phyloP scores from a whole-genome alignment of 352 stramenopile species.

The Phytophthora pistaciae region DNA sequence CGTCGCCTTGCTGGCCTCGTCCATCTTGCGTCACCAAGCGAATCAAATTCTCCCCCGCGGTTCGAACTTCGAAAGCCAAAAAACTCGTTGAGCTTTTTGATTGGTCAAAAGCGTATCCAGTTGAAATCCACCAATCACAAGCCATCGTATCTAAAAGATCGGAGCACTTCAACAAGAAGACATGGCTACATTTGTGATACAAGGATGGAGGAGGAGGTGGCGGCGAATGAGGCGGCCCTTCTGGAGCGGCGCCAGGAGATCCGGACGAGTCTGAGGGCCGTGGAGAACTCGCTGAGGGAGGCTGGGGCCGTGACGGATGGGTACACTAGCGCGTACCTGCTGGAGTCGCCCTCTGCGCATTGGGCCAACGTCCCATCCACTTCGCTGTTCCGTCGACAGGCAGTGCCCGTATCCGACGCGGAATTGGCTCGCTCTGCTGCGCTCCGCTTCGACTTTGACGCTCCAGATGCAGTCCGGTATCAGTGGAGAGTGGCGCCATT shows the following conservation, averaged over 20 bases:
- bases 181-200: constrained; percentile 31
- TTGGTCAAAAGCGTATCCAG: constrained; percentile 14
- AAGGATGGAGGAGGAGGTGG: constrained; percentile 11
- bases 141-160: constrained; percentile 11
- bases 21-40: constrained; percentile 27
- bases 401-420: constrained; percentile 20
- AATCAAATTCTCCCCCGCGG: constrained; percentile 25
- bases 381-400: constrained; percentile 45
- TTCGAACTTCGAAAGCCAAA: constrained; percentile 17
- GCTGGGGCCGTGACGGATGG: constrained; percentile 57
- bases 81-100: constrained; percentile 6
- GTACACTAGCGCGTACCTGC: constrained; percentile 63
- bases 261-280: constrained; percentile 43
- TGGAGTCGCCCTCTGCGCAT: constrained; percentile 38
- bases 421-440: constrained; percentile 26
- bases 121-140: constrained; percentile 15
- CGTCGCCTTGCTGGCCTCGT: constrained; percentile 52
- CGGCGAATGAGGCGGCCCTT: constrained; percentile 42
- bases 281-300: constrained; percentile 55
- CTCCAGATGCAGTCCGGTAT: constrained; percentile 38
- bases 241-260: constrained; percentile 50
- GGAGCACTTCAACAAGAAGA: constrained; percentile 13
- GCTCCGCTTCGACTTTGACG: constrained; percentile 58
- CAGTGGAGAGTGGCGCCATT: constrained; percentile 55
- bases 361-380: constrained; percentile 18